Conservation (phyloP, 148 eudicot species). For the Camellia lanceoleosa region DNA sequence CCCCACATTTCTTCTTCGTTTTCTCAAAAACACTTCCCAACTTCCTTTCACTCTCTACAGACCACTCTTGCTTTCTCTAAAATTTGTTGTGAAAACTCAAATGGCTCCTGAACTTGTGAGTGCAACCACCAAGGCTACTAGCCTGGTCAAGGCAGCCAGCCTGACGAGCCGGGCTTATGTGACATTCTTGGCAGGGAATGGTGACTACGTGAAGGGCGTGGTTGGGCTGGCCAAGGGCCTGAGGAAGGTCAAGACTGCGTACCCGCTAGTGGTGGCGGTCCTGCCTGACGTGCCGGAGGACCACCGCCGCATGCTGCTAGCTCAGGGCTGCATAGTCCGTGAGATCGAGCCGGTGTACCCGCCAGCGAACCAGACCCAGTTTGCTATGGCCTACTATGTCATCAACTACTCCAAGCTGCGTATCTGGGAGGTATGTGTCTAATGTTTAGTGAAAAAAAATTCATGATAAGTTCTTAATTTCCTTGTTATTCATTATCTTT, state of each 20-base stretch:
- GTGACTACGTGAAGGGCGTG: slow-evolving; percentile 81
- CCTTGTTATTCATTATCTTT: too few relatives aligned
- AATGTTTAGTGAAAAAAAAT: too few relatives aligned
- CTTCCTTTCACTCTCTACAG: neutral
- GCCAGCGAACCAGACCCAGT: slow-evolving; percentile 65
- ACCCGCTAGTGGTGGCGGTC: slow-evolving; percentile 74
- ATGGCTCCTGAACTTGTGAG: slow-evolving; percentile 20
- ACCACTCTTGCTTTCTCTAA: neutral
- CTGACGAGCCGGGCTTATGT: slow-evolving; percentile 41
- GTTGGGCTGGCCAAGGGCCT: slow-evolving; percentile 80
- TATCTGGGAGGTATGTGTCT: slow-evolving; percentile 61
- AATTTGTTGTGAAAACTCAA: neutral
- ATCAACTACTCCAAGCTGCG: slow-evolving; percentile 85
- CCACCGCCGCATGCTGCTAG: slow-evolving; percentile 58
- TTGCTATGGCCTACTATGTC: slow-evolving; percentile 80
- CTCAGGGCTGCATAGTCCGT: slow-evolving; percentile 65
- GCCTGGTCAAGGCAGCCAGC: slow-evolving; percentile 35
- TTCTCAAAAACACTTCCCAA: neutral
- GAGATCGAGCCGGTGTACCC: slow-evolving; percentile 70
- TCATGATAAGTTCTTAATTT: too few relatives aligned
- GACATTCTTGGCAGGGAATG: slow-evolving; percentile 76
- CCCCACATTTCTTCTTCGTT: too few relatives aligned
- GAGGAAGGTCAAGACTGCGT: slow-evolving; percentile 50
- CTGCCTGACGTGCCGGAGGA: slow-evolving; percentile 79
- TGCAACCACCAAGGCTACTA: neutral